phyloP scores from a whole-genome alignment of 2,329 filamentous ascomycete genomes.

The Escovopsis sp. region DNA sequence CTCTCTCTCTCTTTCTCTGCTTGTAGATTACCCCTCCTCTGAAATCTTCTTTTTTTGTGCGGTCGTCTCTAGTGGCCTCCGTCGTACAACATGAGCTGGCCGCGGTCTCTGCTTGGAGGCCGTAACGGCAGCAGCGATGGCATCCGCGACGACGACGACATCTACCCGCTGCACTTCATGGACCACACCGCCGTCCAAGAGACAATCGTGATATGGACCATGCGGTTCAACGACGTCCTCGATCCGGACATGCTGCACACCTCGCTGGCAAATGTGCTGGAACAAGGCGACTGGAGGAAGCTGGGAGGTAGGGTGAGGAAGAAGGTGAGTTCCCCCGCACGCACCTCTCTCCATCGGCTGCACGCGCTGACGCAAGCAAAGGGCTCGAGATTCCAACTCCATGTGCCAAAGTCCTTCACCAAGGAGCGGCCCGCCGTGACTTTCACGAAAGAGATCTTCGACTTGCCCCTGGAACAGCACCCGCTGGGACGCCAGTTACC shows the following conservation, averaged over 20 bases:
- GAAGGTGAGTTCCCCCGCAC: conserved; percentile 5
- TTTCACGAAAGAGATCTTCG: conserved; percentile 22
- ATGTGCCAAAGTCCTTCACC: conserved; percentile 16
- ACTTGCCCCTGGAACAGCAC: conserved; percentile 23
- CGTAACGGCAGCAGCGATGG: too few species aligned
- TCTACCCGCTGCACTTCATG: conserved; percentile 8
- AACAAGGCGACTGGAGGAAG: conserved; percentile 12
- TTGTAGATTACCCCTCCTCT: too few species aligned
- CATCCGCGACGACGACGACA: background rate
- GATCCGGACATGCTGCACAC: conserved; percentile 10
- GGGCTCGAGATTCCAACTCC: conserved; percentile 8
- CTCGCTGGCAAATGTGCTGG: conserved; percentile 7
- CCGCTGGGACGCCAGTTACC: conserved; percentile 6
- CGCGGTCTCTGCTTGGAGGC: too few species aligned
- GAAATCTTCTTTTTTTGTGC: too few species aligned
- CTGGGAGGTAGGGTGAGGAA: conserved; percentile 11
- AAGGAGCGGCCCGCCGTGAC: conserved; percentile 20
- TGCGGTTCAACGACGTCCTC: conserved; percentile 14
- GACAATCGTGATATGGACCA: conserved; percentile 4
- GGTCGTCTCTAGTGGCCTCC: too few species aligned
- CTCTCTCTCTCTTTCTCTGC: too few species aligned
- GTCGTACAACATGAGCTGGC: too few species aligned
- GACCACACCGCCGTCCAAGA: conserved; percentile 10
- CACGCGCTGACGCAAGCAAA: too few species aligned
- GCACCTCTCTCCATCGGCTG: too few species aligned